Evolutionary conservation across 495 filamentous ascomycete species (phyloP).

Genomic region (Hypoxylon fragiforme): DNA sequence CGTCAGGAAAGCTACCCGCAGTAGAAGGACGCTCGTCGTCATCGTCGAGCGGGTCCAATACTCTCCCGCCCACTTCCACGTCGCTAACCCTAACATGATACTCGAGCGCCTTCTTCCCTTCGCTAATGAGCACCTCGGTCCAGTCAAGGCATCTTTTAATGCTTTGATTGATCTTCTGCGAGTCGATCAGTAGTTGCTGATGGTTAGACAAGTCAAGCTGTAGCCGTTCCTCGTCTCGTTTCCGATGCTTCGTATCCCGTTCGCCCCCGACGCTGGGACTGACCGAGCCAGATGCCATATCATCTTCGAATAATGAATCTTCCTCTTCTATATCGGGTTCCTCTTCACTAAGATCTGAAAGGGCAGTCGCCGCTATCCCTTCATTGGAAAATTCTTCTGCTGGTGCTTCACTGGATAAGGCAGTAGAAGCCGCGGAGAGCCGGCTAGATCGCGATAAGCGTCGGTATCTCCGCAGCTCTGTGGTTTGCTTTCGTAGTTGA

Average conservation of each 20-base stretch:
- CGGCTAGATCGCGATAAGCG: constrained; percentile 78
- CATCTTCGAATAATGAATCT: constrained; percentile 47
- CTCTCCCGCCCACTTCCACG: constrained; percentile 78
- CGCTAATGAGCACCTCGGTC: constrained; percentile 86
- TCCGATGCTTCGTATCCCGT: constrained; percentile 49
- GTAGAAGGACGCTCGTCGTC: constrained; percentile 44
- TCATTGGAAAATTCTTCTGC: constrained; percentile 35
- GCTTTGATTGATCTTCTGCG: constrained; percentile 91
- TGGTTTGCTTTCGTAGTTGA: constrained; percentile 86
- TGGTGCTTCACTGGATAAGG: constrained; percentile 24
- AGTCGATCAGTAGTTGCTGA: constrained; percentile 82
- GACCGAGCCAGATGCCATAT: constrained; percentile 49
- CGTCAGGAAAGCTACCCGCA: constrained; percentile 22
- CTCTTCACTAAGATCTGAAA: constrained; percentile 60
- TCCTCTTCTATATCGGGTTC: constrained; percentile 36
- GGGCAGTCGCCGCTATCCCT: constrained; percentile 32
- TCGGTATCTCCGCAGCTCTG: constrained; percentile 81
- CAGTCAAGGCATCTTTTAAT: constrained; percentile 82
- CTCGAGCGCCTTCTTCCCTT: constrained; percentile 82
- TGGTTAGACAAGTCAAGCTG: constrained; percentile 85
- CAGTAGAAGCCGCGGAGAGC: constrained; percentile 54
- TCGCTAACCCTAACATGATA: constrained; percentile 77
- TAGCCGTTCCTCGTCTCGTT: constrained; percentile 75
- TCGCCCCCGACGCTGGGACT: constrained; percentile 50
- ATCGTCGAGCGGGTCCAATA: constrained; percentile 69